Evolutionary conservation across 106 monocot species (phyloP).

Genomic region (Acanthochlamys bracteata): DNA sequence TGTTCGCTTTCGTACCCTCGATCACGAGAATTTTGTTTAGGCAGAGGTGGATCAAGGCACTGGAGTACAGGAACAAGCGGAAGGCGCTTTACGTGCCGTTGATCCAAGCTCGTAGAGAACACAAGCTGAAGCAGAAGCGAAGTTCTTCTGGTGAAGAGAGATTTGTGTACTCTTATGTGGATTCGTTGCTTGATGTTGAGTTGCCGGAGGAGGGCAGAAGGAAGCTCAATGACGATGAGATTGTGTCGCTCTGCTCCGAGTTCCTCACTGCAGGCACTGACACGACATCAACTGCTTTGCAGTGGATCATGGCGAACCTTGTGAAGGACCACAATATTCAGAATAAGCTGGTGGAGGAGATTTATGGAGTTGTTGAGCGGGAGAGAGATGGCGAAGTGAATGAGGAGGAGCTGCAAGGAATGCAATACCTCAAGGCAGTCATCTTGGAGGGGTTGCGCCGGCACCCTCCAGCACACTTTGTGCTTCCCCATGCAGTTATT

Average conservation of each 20-base stretch:
- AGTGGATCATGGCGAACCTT: slow-evolving; percentile 36
- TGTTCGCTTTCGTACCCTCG: slow-evolving; percentile 25
- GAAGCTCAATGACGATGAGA: slow-evolving; percentile 31
- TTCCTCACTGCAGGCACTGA: slow-evolving; percentile 28
- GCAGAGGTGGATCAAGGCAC: slow-evolving; percentile 12
- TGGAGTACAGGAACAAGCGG: slow-evolving; percentile 1
- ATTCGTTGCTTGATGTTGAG: slow-evolving; percentile 23
- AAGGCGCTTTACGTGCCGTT: slow-evolving; percentile 17
- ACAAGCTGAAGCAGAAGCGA: neutral
- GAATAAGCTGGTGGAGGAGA: slow-evolving; percentile 16
- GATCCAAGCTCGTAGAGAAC: slow-evolving; percentile 17
- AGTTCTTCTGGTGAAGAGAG: slow-evolving; percentile 4
- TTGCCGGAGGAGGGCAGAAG: slow-evolving; percentile 23
- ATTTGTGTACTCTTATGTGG: slow-evolving; percentile 23
- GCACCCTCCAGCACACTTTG: slow-evolving; percentile 8
- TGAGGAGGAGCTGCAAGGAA: slow-evolving; percentile 10
- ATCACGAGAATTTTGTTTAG: slow-evolving; percentile 26
- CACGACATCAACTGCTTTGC: slow-evolving; percentile 22
- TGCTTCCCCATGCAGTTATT: slow-evolving; percentile 9
- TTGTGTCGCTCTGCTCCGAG: slow-evolving; percentile 27
- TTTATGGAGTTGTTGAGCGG: neutral
- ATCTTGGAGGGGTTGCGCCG: slow-evolving; percentile 7
- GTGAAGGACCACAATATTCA: slow-evolving; percentile 18
- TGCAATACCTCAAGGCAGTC: slow-evolving; percentile 15
- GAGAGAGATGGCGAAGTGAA: slow-evolving; percentile 2